Base-by-base conservation (phyloP, 1,139 yeast genomes). In the Nakaseomyces sp. region DNA sequence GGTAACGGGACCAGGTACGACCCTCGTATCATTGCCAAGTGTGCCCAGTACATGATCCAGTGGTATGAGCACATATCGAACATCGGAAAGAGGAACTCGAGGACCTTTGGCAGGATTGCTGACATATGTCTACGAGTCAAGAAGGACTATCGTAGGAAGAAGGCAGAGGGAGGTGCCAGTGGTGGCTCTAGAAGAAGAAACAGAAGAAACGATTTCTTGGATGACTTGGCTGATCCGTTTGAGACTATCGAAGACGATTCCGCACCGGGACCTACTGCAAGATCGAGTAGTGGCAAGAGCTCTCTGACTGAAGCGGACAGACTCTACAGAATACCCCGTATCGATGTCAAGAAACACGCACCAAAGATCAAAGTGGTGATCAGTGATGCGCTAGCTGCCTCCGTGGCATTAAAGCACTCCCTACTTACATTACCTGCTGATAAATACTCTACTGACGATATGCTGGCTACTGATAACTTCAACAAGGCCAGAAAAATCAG, bases 401-500 rank as follows among this genome's bases (percentile, higher is more conserved):
- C 95, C 5, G 82, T 89, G 0, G 74, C 81, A n/a, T 68, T 91
- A 50, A 68, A 69, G 31, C 88, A 89, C 58, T 68, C 79, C 7
- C 68, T 91, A 45, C 68, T 76, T 47, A 64, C 75, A n/a, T 68
- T 87, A 42, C 72, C 78, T 2, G 55, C 62, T 0, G 76, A 68
- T 1, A 75, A 70, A 45, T 65, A 74, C 4, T 81, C 95, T 1
- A 68, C 78, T 42, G 87, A 84, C 43, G 77, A 82, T 54, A 68
- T 68, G 18, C 73, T 72, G 44, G 78, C 84, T 2, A 70, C 76
- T 6, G 68, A 67, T 25, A 74, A 76, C 45, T 89, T 88, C 60
- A 80, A 83, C 44, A 74, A 79, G 58, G 87, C 95, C 56, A 77
- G 93, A 52, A 70, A 76, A 16, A 74, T 84, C 45, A 76, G 98